Base-by-base conservation (phyloP, 2,329 filamentous ascomycete species). In the Aspergillus caelatus region DNA sequence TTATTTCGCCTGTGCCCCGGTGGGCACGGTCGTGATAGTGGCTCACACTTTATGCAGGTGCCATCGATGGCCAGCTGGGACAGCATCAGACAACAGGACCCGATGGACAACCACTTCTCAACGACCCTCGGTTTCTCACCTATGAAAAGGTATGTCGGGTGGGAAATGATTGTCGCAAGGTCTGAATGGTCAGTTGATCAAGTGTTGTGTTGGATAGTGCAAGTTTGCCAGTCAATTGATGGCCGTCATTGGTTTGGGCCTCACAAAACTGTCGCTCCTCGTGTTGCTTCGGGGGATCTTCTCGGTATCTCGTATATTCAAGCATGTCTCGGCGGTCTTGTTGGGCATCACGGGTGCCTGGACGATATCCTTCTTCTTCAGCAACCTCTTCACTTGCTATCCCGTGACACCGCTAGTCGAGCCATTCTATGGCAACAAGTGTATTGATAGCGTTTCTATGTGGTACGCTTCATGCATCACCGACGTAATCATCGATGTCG, bases 401-500 rank as follows among this genome's bases (percentile, higher is more conserved):
- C 57, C 57, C 26, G 30, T 58, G 10, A 58, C 57, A 21, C 41
- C 57, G 11, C 57, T 58, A 21, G 57, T 58, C 39, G 57, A 58
- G 43, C 41, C n/a, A 10, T 58, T 50, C 57, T 58, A 58, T 45
- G 41, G 41, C n/a, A 58, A 58, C 57, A 58, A 58, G 39, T 58
- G 57, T 19, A 48, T 58, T 4, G 26, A 58, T 16, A 58, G 39
- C 10, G 30, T 58, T 19, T 41, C 41, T 6, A 48, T 48, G 53
- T 55, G 53, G 53, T 55, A 55, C 14, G 32, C 53, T 5, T 55
- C 53, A 12, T 55, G 53, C 26, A 36, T 55, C 19, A 55, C 53
- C 32, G 53, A 55, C 19, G 53, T 39, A 12, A 36, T 55, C 11
- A 26, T 55, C 53, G 53, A 55, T 21, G 16, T 55, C 10, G 16